A percentile compares a stretch with the other conserved stretches of the same genome.
Evolutionary conservation across 331 rosid genomes (phyloP).

Genomic region (Prunus yedoensis): DNA sequence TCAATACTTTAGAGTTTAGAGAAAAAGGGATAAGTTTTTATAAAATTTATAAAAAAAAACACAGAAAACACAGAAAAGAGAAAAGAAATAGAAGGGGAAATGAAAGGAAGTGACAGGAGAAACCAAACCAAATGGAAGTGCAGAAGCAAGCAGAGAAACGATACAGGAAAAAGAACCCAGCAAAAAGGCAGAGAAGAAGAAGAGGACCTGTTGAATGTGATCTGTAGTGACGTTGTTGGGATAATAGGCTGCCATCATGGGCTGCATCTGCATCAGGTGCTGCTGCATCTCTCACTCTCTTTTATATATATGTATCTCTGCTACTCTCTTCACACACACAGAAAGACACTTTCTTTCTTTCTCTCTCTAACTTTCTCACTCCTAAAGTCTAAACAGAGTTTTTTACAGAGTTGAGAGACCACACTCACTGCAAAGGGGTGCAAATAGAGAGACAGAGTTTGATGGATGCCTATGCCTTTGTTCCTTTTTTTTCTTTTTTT

Average conservation of each 20-base stretch:
- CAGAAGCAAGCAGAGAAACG: neutral
- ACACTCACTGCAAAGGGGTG: too few relatives aligned
- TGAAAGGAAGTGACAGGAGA: neutral
- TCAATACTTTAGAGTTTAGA: neutral
- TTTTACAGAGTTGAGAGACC: too few relatives aligned
- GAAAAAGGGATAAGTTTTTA: neutral
- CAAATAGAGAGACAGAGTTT: too few relatives aligned
- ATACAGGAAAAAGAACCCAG: neutral
- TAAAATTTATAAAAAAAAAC: neutral
- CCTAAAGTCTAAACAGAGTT: too few relatives aligned
- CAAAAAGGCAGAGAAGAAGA: conserved; percentile 3
- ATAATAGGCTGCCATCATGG: conserved; percentile 99
- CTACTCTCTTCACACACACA: too few relatives aligned
- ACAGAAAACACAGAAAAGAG: neutral
- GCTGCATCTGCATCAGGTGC: conserved; percentile 99
- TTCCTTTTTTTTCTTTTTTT: too few relatives aligned
- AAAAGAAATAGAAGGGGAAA: neutral
- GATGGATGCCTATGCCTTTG: too few relatives aligned
- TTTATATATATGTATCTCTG: too few relatives aligned
- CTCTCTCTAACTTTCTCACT: too few relatives aligned
- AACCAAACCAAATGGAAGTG: conserved; percentile 8
- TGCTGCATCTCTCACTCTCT: conserved; percentile 69
- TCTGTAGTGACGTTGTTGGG: conserved; percentile 99
- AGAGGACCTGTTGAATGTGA: conserved; percentile 96
- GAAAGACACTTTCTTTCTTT: too few relatives aligned